phyloP scores from a whole-genome alignment of 306 rosid genomes.

The Urtica urens region DNA sequence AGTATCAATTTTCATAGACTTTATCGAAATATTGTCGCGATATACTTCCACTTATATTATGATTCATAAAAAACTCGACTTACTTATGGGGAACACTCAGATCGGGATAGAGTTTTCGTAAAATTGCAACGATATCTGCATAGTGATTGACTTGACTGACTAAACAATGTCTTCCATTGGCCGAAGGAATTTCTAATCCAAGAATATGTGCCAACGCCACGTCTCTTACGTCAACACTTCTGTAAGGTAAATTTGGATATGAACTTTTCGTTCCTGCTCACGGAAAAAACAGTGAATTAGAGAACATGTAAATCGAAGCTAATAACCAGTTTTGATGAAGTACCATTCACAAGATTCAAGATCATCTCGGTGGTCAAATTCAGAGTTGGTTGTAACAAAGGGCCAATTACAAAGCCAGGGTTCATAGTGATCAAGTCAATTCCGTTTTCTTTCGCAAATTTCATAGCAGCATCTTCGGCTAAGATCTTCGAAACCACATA shows the following conservation, averaged over 20 bases:
- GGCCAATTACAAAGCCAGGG: conserved; percentile 43
- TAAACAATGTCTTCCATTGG: conserved; percentile 23
- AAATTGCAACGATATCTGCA: conserved; percentile 1
- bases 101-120: conserved; percentile 7
- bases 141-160: not conserved
- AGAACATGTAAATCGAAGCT: not conserved
- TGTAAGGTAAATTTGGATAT: not conserved
- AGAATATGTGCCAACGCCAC: conserved; percentile 18
- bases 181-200: conserved; percentile 21
- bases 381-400: conserved; percentile 3
- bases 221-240: conserved; percentile 17
- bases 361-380: not conserved
- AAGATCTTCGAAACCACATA: conserved; percentile 45
- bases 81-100: conserved; percentile 6
- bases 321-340: not conserved
- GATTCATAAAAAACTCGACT: too few relatives aligned
- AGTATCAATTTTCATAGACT: too few relatives aligned
- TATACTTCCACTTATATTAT: too few relatives aligned
- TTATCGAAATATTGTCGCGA: too few relatives aligned
- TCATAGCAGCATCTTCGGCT: conserved; percentile 68
- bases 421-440: conserved; percentile 45
- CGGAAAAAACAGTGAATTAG: not conserved
- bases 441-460: conserved; percentile 41
- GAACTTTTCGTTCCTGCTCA: conserved; percentile 1
- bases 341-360: not conserved